Base-by-base conservation (phyloP, 2,329 filamentous ascomycete species). In the Apiospora koreana region DNA sequence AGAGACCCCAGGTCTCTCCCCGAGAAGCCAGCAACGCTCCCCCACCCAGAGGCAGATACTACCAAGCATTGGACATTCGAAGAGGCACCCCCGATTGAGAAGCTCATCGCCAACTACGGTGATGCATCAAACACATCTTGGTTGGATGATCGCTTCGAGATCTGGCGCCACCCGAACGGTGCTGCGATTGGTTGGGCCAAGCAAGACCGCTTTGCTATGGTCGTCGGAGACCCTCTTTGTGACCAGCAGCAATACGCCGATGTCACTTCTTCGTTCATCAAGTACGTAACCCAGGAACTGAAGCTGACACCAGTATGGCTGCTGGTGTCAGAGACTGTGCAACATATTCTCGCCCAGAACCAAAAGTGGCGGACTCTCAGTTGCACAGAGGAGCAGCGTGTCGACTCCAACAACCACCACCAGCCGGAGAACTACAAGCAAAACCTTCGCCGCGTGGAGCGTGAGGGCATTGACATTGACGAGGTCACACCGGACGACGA, bases 61-160 rank as follows among this genome's bases (percentile, higher is more conserved):
- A 85, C 81, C 70, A 86, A 83, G 77, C 87, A 81, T 9, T 86
- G 91, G 67, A 84, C 92, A 69, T 68, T 45, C 38, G 14, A 54
- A 7, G 65, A 71, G 58, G 38, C 65, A 8, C 94, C 94, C 68
- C 87, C 93, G 0, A 80, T 98, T 6, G 93, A 95, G 79, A 92
- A 97, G 78, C 90, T 98, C 54, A 94, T 98, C 79, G 94, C 94
- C 78, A 98, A 98, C 81, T 98, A 98, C 75, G 95, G 95, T 72
- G 95, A 98, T 80, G 94, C 95, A 1, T 94, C 94, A 66, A 97
- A 97, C 77, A 98, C 95, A 0, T 96, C 94, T 0, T 98, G 94
- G 94, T 88, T 96, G 9, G 95, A 98, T 79, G 93, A 94, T 8
- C 91, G 94, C 8, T 97, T 95, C 80, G 87, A 93, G 77, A 91